These are phyloP conservation scores for Candida sithepensis DNA, from an alignment of 805 yeast species.

Conservation along the genomic window DNA sequence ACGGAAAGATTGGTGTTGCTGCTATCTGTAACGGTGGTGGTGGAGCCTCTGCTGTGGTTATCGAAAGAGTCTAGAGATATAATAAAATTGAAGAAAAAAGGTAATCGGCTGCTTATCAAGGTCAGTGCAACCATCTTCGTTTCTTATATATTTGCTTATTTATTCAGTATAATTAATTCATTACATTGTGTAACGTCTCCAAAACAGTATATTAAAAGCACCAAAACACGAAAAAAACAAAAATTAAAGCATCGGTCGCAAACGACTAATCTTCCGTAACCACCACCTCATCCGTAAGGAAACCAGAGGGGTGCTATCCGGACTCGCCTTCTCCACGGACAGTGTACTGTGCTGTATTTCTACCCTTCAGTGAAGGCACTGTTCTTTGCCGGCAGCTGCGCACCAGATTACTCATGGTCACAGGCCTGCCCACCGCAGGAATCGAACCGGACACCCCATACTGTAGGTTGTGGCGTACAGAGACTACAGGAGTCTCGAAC, in stretches of 20 bases:
- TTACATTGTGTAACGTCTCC: too few species aligned
- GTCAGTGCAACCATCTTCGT: neutral
- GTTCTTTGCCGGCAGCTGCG: constrained; percentile 28
- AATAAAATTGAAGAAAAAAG: too few species aligned
- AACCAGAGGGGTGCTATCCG: constrained; percentile 37
- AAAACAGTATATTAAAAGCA: too few species aligned
- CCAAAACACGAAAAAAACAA: constrained; percentile 4
- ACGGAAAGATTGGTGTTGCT: constrained; percentile 86
- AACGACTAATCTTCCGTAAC: constrained; percentile 17
- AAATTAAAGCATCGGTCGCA: constrained; percentile 16
- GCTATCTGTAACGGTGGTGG: constrained; percentile 99
- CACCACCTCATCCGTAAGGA: constrained; percentile 20
- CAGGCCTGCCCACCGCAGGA: constrained; percentile 34
- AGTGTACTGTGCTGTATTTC: constrained; percentile 42
- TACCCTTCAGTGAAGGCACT: constrained; percentile 39
- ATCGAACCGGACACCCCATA: constrained; percentile 43
- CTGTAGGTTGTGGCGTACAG: constrained; percentile 20
- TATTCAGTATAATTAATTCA: neutral
- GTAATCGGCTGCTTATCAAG: neutral
- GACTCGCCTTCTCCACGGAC: constrained; percentile 39
- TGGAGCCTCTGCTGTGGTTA: constrained; percentile 91
- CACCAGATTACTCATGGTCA: constrained; percentile 32
- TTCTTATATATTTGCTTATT: neutral
- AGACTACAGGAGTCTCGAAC: constrained; percentile 21
- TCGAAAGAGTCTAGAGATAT: constrained; percentile 57